A percentile compares a stretch with the other conserved stretches of the same genome.
Evolutionary conservation across 352 stramenopile species (phyloP).

Genomic region (Pythium dissotocum): DNA sequence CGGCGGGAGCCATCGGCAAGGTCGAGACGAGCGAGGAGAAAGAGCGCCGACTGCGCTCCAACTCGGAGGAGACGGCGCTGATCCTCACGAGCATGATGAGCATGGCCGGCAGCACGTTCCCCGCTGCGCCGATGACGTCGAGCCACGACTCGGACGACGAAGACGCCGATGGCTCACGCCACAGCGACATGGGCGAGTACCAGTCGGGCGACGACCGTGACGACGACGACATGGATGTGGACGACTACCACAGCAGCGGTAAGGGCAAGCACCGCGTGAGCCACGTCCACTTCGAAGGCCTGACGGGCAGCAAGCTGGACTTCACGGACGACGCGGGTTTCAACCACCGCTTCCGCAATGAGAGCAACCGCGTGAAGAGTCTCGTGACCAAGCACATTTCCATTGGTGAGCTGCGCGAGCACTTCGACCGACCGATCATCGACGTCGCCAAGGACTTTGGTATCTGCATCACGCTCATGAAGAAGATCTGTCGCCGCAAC

Average conservation of each 20-base stretch:
- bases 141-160: conserved; percentile 44
- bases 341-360: conserved; percentile 74
- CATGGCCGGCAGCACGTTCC: conserved; percentile 45
- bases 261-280: conserved; percentile 52
- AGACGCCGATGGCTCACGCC: conserved; percentile 6
- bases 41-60: conserved; percentile 36
- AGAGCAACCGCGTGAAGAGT: conserved; percentile 88
- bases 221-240: conserved; percentile 47
- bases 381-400: conserved; percentile 89
- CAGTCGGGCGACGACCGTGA: conserved; percentile 27
- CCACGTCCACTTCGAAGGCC: conserved; percentile 76
- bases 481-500: conserved; percentile 72
- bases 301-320: conserved; percentile 70
- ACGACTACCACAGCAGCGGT: conserved; percentile 22
- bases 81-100: conserved; percentile 87
- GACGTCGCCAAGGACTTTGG: conserved; percentile 90
- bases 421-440: conserved; percentile 88
- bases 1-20: conserved; percentile 9
- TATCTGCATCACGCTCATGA: conserved; percentile 91
- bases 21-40: conserved; percentile 21
- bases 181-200: conserved; percentile 40
- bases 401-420: conserved; percentile 79
- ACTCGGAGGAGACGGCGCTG: conserved; percentile 84
- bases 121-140: background rate
- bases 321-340: conserved; percentile 76